Evolutionary conservation across 495 filamentous ascomycete genomes (phyloP), one percentile per base, ranked within the genome.

Genomic region (Hypomontagnella monticulosa): DNA sequence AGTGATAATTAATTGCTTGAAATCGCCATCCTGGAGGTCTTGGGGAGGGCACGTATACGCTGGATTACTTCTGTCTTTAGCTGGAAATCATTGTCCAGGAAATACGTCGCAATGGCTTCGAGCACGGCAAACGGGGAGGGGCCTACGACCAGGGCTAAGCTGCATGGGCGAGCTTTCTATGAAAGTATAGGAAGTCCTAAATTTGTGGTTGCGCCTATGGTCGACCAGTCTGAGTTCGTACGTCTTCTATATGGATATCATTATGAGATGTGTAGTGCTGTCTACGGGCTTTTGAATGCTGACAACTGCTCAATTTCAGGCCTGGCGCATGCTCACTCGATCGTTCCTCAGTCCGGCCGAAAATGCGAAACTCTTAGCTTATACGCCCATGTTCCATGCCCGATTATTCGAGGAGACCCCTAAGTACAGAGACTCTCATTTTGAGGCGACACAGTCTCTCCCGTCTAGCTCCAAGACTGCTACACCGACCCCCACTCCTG

Each of bases 201-300:
- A 71, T 88, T 90, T 64, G 85, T 98, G 38, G 84, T 99, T 23
- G 95, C 95, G 33, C 95, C 95, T 32, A 99, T 99, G 95, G 95
- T 99, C 16, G 95, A 98, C 66, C 90, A 97, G 72, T 97, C 93
- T 3, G 96, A 99, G 80, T 96, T 97, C 79, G 94, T 97, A 82
- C 61, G 89, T 80, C 34, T 27, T 55, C 56, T 63, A 48, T 23
- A 20, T 23, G 18, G n/a, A n/a, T n/a, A n/a, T n/a, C n/a, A n/a
- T 27, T 27, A 15, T 0, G 18, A 51, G 4, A 27, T 27, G 23
- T 27, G 23, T 6, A 6, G 20, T 47, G 15, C 18, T 12, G 10
- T 20, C 37, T 36, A 1, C 16, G 19, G 33, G n/a, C 14, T 10
- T 12, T 57, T 46, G 2, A 44, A 19, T 34, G 34, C 63, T 76